These are phyloP conservation scores for Stephanodiscus minutulus DNA, from an alignment of 108 stramenopile species.

Conservation along the genomic window DNA sequence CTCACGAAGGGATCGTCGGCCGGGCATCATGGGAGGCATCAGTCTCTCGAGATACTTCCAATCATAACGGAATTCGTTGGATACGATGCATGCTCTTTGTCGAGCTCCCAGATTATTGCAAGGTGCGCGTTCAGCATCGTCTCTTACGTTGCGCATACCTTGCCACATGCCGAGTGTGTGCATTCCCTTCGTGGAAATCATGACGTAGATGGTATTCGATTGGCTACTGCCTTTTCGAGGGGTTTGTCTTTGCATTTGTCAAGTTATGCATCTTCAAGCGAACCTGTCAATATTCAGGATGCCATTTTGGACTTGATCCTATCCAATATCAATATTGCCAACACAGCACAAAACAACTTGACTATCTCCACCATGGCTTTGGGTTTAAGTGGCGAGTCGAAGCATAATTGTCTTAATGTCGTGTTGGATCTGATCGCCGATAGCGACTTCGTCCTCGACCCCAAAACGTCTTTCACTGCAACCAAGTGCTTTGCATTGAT, in stretches of 20 bases:
- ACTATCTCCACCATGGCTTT: constrained; percentile 40
- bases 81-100: constrained; percentile 40
- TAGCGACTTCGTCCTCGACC: constrained; percentile 38
- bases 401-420: constrained; percentile 59
- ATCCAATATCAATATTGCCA: constrained; percentile 30
- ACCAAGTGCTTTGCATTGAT: constrained; percentile 72
- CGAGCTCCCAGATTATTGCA: constrained; percentile 39
- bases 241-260: constrained; percentile 57
- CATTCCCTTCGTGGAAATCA: constrained; percentile 38
- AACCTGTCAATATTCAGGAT: constrained; percentile 30
- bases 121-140: constrained; percentile 35
- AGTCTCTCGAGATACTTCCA: constrained; percentile 41
- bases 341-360: constrained; percentile 5
- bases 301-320: constrained; percentile 45
- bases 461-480: constrained; percentile 48
- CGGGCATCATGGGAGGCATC: constrained; percentile 17
- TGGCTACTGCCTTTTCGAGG: constrained; percentile 45
- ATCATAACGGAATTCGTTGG: constrained; percentile 50
- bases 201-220: constrained; percentile 24
- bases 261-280: constrained; percentile 2
- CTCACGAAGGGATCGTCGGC: constrained; percentile 9
- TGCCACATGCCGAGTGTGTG: constrained; percentile 33
- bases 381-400: constrained; percentile 34
- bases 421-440: constrained; percentile 61
- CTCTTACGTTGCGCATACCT: constrained; percentile 40